A percentile compares a stretch with the other conserved stretches of the same genome.
phyloP scores from a whole-genome alignment of 768 basidiomycete genomes.

The Suillus variegatus region DNA sequence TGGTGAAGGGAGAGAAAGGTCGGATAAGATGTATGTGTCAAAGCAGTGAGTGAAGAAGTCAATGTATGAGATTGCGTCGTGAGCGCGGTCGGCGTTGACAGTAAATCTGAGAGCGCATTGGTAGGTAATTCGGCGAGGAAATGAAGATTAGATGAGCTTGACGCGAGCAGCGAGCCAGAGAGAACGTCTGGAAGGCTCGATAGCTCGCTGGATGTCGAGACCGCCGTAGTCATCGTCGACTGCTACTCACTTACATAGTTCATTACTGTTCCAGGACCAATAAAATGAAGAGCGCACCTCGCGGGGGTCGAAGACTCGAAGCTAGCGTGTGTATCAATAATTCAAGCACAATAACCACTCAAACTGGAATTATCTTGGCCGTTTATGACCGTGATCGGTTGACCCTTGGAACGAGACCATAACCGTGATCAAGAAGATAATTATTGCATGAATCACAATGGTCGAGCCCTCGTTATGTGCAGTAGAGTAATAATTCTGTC shows the following conservation, averaged over 20 bases:
- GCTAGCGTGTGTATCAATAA: not conserved
- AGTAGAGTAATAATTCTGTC: not conserved
- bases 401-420: not conserved
- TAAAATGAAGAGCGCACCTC: not conserved
- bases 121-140: slow-evolving; percentile 71
- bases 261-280: not conserved
- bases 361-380: not conserved
- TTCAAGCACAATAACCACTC: not conserved
- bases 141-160: slow-evolving; percentile 25
- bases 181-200: slow-evolving; percentile 29
- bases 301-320: not conserved
- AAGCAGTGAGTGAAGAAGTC: slow-evolving; percentile 84
- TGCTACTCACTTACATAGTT: not conserved
- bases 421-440: not conserved
- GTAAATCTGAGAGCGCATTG: slow-evolving; percentile 66
- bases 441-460: not conserved
- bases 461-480: not conserved
- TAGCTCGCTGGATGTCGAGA: slow-evolving; percentile 17
- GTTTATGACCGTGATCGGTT: not conserved
- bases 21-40: slow-evolving; percentile 89
- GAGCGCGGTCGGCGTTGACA: slow-evolving; percentile 72
- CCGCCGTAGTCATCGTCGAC: slow-evolving; percentile 21
- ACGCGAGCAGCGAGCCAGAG: slow-evolving; percentile 14
- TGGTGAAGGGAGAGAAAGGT: slow-evolving; percentile 89
- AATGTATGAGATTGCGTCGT: slow-evolving; percentile 85